Conservation (phyloP, 1,139 yeast species). For the Yamadazyma atlantica region DNA sequence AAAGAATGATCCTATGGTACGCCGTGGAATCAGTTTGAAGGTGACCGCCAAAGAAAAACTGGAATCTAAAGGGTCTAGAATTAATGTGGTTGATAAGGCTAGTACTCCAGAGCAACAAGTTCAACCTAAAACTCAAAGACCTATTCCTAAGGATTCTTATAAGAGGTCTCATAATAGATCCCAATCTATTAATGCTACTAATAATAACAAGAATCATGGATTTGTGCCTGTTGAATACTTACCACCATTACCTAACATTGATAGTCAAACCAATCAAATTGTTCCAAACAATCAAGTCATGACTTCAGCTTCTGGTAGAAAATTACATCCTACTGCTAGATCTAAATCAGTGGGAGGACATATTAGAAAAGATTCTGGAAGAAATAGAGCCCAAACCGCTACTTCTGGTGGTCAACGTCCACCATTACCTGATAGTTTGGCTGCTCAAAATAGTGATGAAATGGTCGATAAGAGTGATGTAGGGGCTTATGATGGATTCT, state of each 20-base stretch:
- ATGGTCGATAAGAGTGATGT: constrained; percentile 19
- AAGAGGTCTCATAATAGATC: constrained; percentile 29
- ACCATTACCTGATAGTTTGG: constrained; percentile 51
- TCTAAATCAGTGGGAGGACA: constrained; percentile 86
- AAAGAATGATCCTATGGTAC: constrained; percentile 48
- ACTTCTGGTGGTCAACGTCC: constrained; percentile 30
- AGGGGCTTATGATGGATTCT: constrained; percentile 48
- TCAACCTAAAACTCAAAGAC: constrained; percentile 13
- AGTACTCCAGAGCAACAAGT: constrained; percentile 14
- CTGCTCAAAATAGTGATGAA: constrained; percentile 46
- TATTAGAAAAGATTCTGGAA: constrained; percentile 57
- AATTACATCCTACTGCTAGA: constrained; percentile 78
- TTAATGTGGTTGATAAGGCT: constrained; percentile 19
- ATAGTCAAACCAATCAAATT: constrained; percentile 28
- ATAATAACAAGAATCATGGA: constrained; percentile 34
- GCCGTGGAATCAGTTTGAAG: constrained; percentile 63
- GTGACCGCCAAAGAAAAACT: constrained; percentile 57
- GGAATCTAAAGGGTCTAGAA: constrained; percentile 26
- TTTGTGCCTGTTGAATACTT: constrained; percentile 47
- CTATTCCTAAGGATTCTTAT: constrained; percentile 10
- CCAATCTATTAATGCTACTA: constrained; percentile 25
- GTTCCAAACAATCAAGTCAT: constrained; percentile 13
- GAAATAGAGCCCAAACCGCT: constrained; percentile 20
- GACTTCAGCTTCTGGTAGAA: constrained; percentile 16
- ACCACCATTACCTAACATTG: constrained; percentile 50